Conservation (phyloP, 176 grass and related monocot species). For the Alopecurus myosuroides region DNA sequence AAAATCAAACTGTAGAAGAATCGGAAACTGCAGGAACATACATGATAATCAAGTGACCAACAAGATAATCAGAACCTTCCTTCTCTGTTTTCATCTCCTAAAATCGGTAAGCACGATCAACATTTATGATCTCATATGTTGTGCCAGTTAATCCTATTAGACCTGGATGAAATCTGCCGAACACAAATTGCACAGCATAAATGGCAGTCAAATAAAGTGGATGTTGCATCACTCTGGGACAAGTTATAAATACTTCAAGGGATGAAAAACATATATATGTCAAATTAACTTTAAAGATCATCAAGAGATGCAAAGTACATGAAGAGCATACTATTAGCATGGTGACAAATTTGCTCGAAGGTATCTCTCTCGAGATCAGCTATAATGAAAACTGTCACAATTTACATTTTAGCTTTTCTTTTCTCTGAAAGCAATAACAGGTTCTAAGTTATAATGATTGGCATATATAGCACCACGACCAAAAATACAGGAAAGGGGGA, state of each 20-base stretch:
- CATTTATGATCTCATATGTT: no score
- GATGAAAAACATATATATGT: no score
- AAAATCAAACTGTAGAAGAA: conserved; percentile 15
- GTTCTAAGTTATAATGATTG: background rate
- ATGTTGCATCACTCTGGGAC: background rate
- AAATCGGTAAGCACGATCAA: no score
- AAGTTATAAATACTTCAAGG: no score
- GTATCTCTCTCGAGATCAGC: conserved; percentile 77
- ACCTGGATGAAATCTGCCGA: background rate
- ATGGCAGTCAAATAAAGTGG: background rate
- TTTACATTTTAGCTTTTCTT: conserved; percentile 53
- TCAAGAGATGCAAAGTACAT: background rate
- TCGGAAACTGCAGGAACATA: conserved; percentile 5
- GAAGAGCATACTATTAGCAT: conserved; percentile 46
- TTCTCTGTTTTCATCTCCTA: conserved; percentile 14
- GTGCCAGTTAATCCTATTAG: no score
- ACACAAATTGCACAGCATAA: background rate
- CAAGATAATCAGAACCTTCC: conserved; percentile 77
- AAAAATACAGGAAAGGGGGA: background rate
- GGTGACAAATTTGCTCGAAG: conserved; percentile 61
- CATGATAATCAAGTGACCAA: conserved; percentile 93
- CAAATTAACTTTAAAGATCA: no score
- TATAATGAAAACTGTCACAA: conserved; percentile 73
- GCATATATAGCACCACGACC: background rate
- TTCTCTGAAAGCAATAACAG: conserved; percentile 36